phyloP scores from a whole-genome alignment of 2,329 filamentous ascomycete genomes.

The Ascochyta pisi region DNA sequence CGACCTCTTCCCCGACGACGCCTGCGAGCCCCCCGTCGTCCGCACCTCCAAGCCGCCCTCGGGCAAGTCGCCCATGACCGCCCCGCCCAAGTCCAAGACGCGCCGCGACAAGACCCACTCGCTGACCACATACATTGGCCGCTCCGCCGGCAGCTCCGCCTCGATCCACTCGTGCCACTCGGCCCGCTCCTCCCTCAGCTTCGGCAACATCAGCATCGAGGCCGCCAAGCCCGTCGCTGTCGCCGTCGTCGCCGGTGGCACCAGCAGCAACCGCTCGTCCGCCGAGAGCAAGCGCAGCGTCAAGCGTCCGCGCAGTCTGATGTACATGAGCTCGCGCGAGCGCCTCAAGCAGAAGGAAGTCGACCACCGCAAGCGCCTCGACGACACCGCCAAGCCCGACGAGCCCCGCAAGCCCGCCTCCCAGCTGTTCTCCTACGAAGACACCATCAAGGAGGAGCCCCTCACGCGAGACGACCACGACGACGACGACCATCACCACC shows the following conservation, averaged over 20 bases:
- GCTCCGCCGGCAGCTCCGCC: constrained; percentile 41
- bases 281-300: constrained; percentile 45
- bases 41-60: constrained; percentile 83
- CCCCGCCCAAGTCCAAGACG: constrained; percentile 52
- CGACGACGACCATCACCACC: no score
- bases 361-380: constrained; percentile 62
- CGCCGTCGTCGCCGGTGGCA: constrained; percentile 1
- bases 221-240: constrained; percentile 32
- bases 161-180: constrained; percentile 48
- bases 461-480: constrained; percentile 20
- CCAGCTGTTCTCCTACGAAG: constrained; percentile 43
- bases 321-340: constrained; percentile 78
- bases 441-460: constrained; percentile 49
- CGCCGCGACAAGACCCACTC: constrained; percentile 50
- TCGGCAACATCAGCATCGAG: constrained; percentile 53
- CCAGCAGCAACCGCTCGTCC: constrained; percentile 40
- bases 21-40: constrained; percentile 72
- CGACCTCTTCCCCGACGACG: constrained; percentile 62
- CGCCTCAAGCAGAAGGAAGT: constrained; percentile 67
- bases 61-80: constrained; percentile 74
- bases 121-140: constrained; percentile 66
- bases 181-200: constrained; percentile 44
- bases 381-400: constrained; percentile 48
- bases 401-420: constrained; percentile 29
- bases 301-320: constrained; percentile 62